phyloP scores from a whole-genome alignment of 2,329 filamentous ascomycete species.

The Xylariaceae sp. region DNA sequence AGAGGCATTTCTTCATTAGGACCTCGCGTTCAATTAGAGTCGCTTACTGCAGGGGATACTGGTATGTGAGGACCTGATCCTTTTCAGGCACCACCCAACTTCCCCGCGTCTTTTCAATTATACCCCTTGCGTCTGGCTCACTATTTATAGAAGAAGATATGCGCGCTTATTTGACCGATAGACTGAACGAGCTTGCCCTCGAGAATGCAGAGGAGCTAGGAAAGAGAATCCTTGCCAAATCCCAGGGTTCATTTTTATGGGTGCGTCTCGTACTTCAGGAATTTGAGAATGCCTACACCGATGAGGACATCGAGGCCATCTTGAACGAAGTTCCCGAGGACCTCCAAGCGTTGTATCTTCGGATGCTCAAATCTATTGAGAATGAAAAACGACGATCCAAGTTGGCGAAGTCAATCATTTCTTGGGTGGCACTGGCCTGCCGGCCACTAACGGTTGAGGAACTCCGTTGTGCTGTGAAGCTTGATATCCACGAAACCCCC shows the following conservation, averaged over 20 bases:
- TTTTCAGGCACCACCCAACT: too few species aligned
- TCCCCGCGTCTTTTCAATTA: constrained; percentile 2
- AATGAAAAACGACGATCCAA: constrained; percentile 25
- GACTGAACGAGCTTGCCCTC: constrained; percentile 30
- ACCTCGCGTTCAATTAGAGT: constrained; percentile 14
- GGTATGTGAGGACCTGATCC: too few species aligned
- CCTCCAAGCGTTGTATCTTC: constrained; percentile 34
- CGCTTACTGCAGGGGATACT: constrained; percentile 20
- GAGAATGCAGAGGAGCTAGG: constrained; percentile 31
- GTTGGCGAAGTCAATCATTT: constrained; percentile 35
- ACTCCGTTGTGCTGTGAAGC: constrained; percentile 31
- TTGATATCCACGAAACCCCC: constrained; percentile 35
- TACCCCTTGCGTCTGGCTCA: constrained; percentile 3
- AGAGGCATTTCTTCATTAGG: constrained; percentile 34
- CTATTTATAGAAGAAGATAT: constrained; percentile 33
- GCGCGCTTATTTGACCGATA: constrained; percentile 30
- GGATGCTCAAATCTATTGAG: constrained; percentile 35
- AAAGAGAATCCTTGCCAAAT: constrained; percentile 37
- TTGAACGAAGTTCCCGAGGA: constrained; percentile 36
- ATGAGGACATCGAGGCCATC: constrained; percentile 38
- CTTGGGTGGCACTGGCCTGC: constrained; percentile 33
- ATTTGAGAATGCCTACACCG: constrained; percentile 37
- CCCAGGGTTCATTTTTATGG: constrained; percentile 43
- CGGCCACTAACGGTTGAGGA: constrained; percentile 35
- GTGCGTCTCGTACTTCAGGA: constrained; percentile 40